Evolutionary conservation across 1,139 yeast species (phyloP).

Genomic region (Yamadazyma trypodendri): DNA sequence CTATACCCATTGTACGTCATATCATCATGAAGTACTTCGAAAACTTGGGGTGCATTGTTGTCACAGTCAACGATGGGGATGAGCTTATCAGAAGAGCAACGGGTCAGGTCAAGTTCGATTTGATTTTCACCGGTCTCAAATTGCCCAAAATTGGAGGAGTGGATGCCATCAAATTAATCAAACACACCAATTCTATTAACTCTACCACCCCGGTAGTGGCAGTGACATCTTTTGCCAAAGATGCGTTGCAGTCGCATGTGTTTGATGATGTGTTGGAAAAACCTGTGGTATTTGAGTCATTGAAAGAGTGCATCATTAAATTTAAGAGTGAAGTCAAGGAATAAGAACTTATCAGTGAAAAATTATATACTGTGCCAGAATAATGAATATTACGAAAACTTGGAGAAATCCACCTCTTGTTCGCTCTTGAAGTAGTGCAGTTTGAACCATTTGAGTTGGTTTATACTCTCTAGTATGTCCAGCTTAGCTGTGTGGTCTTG

Average conservation of each 20-base stretch:
- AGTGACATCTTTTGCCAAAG: constrained; percentile 69
- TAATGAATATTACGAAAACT: not conserved
- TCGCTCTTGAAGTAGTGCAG: constrained; percentile 54
- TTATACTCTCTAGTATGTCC: constrained; percentile 88
- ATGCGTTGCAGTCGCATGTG: constrained; percentile 55
- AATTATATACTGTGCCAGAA: too few relatives aligned
- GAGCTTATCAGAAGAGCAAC: constrained; percentile 81
- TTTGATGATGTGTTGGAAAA: constrained; percentile 76
- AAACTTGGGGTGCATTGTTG: constrained; percentile 76
- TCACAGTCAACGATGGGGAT: constrained; percentile 75
- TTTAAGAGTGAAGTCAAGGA: constrained; percentile 25
- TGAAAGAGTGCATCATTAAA: constrained; percentile 24
- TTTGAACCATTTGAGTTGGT: constrained; percentile 75
- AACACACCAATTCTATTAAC: constrained; percentile 74
- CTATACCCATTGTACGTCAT: constrained; percentile 79
- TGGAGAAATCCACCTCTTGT: constrained; percentile 14
- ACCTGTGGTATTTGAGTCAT: constrained; percentile 52
- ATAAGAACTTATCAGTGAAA: not conserved
- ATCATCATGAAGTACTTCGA: constrained; percentile 65
- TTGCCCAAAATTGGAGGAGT: constrained; percentile 66
- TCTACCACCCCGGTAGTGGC: constrained; percentile 78
- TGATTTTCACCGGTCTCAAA: constrained; percentile 75
- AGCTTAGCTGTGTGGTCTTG: constrained; percentile 80
- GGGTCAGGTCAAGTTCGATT: constrained; percentile 79
- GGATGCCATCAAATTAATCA: constrained; percentile 76